phyloP scores from a whole-genome alignment of 148 eudicot genomes.

The Gaultheria prostrata region DNA sequence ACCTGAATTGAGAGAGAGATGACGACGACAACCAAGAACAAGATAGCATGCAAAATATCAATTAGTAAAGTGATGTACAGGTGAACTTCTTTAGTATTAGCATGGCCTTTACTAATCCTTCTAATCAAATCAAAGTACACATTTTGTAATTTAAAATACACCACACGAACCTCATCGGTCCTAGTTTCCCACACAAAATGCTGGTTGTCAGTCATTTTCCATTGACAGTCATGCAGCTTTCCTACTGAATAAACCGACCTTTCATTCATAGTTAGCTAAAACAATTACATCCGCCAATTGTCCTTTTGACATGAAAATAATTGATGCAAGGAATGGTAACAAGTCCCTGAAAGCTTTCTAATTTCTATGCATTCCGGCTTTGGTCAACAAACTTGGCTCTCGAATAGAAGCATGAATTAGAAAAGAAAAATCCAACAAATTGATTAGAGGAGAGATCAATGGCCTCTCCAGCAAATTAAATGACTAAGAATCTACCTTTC shows the following conservation, averaged over 20 bases:
- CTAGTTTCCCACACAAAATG: background rate
- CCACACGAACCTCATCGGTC: background rate
- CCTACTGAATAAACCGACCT: background rate
- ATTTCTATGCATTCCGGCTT: background rate
- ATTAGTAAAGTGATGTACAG: too few relatives aligned
- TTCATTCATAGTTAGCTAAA: background rate
- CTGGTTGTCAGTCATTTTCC: background rate
- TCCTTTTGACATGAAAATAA: background rate
- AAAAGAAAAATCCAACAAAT: slow-evolving; percentile 1
- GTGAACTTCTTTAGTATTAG: background rate
- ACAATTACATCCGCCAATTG: background rate
- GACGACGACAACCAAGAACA: background rate
- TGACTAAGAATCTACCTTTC: slow-evolving; percentile 10
- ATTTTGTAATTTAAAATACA: background rate
- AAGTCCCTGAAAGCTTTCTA: background rate
- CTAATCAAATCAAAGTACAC: background rate
- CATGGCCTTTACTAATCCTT: background rate
- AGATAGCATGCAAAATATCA: too few relatives aligned
- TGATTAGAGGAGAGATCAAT: slow-evolving; percentile 19
- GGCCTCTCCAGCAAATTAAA: slow-evolving; percentile 21
- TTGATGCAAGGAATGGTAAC: background rate
- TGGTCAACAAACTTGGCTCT: background rate
- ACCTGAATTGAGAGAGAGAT: background rate
- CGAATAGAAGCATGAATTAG: slow-evolving; percentile 11
- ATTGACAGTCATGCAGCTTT: background rate